Conservation (phyloP, 1,139 yeast species). For the Martiniozyma asiatica region DNA sequence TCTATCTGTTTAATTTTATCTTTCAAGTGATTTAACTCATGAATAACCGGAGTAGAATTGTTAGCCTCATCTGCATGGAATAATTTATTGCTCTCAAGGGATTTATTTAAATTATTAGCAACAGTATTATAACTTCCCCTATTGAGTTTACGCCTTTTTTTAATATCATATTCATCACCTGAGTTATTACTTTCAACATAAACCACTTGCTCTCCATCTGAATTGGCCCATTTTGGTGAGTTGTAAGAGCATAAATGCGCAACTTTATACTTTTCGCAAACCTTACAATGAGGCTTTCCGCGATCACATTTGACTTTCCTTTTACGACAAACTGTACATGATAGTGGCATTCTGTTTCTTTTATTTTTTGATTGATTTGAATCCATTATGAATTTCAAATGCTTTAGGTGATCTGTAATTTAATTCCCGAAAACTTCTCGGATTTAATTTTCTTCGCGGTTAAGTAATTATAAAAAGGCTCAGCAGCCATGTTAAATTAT, state of each 20-base stretch:
- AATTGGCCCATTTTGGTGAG: constrained; percentile 34
- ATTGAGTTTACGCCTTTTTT: too few species aligned
- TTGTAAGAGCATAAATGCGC: constrained; percentile 59
- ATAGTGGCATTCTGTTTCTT: constrained; percentile 29
- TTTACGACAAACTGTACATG: constrained; percentile 33
- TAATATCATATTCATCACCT: not conserved
- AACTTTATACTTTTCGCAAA: constrained; percentile 54
- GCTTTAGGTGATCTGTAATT: too few species aligned
- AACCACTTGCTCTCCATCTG: constrained; percentile 7
- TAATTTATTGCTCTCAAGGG: not conserved
- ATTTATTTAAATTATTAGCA: too few species aligned
- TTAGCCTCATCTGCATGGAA: not conserved
- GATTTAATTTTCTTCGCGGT: too few species aligned
- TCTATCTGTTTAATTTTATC: constrained; percentile 33
- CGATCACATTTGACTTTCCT: constrained; percentile 45
- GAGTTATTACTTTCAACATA: not conserved
- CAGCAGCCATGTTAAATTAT: too few species aligned
- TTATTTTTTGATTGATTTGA: constrained; percentile 11
- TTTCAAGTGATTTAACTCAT: constrained; percentile 31
- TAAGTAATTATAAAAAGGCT: too few species aligned
- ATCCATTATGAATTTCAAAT: too few species aligned
- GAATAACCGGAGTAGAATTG: constrained; percentile 9
- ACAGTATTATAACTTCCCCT: too few species aligned
- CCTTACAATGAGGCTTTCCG: constrained; percentile 52
- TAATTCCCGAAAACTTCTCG: too few species aligned